Conservation (phyloP, 1,284 basidiomycete genomes). For the Ceratobasidium sp. region DNA sequence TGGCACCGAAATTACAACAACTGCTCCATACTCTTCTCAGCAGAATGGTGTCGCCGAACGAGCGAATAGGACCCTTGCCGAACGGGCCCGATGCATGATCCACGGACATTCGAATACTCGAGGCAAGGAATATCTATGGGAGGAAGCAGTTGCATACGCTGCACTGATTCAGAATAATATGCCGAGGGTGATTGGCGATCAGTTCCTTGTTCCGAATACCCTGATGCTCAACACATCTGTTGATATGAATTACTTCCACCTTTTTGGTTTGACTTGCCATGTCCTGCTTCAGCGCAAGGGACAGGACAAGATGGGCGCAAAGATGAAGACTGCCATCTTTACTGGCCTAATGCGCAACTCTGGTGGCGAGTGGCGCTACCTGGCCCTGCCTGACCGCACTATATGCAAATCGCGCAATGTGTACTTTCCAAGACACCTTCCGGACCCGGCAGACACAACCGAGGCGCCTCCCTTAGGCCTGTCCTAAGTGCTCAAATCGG, state of each 20-base stretch:
- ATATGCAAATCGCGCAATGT: neutral
- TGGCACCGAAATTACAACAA: constrained; percentile 12
- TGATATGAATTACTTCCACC: constrained; percentile 11
- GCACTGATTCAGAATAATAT: neutral
- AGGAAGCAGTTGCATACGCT: neutral
- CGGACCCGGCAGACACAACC: neutral
- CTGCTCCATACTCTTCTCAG: constrained; percentile 41
- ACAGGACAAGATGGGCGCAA: neutral
- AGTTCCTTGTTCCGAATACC: neutral
- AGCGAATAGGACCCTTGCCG: constrained; percentile 24
- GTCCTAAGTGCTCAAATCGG: neutral
- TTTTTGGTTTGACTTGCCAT: neutral
- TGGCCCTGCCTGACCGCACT: neutral
- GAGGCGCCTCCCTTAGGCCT: neutral
- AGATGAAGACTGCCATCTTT: neutral
- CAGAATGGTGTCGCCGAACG: constrained; percentile 47
- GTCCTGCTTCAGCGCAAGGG: neutral
- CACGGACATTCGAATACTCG: neutral
- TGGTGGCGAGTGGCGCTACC: neutral
- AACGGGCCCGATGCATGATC: neutral
- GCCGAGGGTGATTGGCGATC: neutral
- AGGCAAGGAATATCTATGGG: neutral
- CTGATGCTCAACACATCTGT: neutral
- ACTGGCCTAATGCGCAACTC: neutral
- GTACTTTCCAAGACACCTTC: neutral